phyloP scores from a whole-genome alignment of 2,329 filamentous ascomycete genomes.

The Pestalotiopsis sp. region DNA sequence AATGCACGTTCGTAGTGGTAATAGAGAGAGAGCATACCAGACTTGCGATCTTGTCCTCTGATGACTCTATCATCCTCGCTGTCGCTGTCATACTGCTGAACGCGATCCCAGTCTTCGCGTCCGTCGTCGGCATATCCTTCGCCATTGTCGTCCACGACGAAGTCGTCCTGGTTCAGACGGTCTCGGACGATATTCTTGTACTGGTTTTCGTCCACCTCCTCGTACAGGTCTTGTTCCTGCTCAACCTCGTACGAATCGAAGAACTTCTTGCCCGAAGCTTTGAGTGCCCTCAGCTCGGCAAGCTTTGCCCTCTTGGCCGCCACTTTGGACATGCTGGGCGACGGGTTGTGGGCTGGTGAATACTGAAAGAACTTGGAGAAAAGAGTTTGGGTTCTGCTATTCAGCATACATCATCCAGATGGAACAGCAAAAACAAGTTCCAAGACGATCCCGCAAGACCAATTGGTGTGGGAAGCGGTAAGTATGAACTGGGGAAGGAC shows the following conservation, averaged over 20 bases:
- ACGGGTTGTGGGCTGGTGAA: neutral
- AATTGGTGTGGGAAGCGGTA: slow-evolving; percentile 8
- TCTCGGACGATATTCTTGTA: slow-evolving; percentile 96
- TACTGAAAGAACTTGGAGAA: neutral
- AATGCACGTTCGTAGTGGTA: neutral
- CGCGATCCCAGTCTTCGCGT: slow-evolving; percentile 88
- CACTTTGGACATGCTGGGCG: slow-evolving; percentile 43
- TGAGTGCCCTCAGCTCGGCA: slow-evolving; percentile 82
- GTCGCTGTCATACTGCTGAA: slow-evolving; percentile 69
- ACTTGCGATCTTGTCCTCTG: slow-evolving; percentile 53
- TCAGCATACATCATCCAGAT: neutral
- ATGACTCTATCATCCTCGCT: slow-evolving; percentile 67
- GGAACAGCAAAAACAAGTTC: neutral
- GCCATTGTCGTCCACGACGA: slow-evolving; percentile 97
- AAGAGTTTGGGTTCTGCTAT: neutral
- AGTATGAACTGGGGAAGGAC: neutral
- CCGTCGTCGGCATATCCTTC: slow-evolving; percentile 97
- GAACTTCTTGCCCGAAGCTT: slow-evolving; percentile 87
- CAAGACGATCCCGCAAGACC: neutral
- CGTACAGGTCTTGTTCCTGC: slow-evolving; percentile 84
- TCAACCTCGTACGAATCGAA: slow-evolving; percentile 86
- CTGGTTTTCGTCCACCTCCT: slow-evolving; percentile 93
- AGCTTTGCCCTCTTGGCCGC: slow-evolving; percentile 53
- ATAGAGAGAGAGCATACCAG: slow-evolving; percentile 37
- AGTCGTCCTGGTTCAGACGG: slow-evolving; percentile 91